Evolutionary conservation across 2,329 filamentous ascomycete species (phyloP).

Genomic region (Scedosporium aurantiacum): DNA sequence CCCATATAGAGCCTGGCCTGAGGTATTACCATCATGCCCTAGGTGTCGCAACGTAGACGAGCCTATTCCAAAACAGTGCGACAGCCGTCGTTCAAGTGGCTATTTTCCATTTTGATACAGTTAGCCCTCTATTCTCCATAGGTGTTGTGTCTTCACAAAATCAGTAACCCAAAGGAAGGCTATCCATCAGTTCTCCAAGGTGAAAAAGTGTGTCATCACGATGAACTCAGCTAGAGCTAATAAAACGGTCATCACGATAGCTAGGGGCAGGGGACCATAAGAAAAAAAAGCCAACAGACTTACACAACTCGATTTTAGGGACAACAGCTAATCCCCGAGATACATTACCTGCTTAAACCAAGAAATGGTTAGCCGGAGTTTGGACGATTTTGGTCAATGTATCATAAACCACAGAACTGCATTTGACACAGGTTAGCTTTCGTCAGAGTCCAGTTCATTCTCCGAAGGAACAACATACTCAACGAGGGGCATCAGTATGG

Average conservation of each 20-base stretch:
- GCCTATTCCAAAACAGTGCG: too few species aligned
- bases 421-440: background rate
- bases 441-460: background rate
- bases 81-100: too few species aligned
- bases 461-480: background rate
- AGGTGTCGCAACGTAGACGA: too few species aligned
- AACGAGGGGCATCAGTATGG: constrained; percentile 8
- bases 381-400: background rate
- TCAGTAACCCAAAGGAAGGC: background rate
- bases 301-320: background rate
- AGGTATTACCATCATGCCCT: too few species aligned
- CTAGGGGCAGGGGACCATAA: constrained; percentile 7
- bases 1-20: too few species aligned
- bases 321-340: background rate
- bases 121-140: background rate
- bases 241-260: constrained; percentile 39
- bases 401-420: background rate
- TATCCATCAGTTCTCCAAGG: constrained; percentile 49
- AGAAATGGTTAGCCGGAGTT: background rate
- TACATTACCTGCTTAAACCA: background rate
- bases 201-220: constrained; percentile 43
- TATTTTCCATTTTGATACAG: background rate
- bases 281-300: background rate
- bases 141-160: background rate
- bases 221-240: constrained; percentile 42